Percentiles rank a stretch among this genome's conserved stretches.
These are phyloP conservation scores for Neurospora sublineolata DNA, from an alignment of 495 filamentous ascomycete species.

Conservation along the genomic window DNA sequence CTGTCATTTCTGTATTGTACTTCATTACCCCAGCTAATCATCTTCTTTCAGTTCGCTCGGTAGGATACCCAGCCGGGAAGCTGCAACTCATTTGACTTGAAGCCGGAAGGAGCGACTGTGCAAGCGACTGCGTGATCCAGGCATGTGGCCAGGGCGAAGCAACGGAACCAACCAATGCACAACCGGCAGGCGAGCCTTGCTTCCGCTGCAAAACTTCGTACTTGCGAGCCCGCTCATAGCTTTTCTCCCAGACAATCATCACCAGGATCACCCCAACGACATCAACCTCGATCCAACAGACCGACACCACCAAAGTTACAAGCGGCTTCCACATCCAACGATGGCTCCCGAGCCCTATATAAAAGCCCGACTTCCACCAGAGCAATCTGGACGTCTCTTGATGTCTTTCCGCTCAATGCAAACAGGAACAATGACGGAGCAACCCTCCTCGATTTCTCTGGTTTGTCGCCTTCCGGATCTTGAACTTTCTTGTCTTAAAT, in stretches of 20 bases:
- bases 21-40: too few relatives aligned
- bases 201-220: too few relatives aligned
- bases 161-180: too few relatives aligned
- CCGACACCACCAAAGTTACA: not conserved
- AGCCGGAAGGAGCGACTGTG: not conserved
- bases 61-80: too few relatives aligned
- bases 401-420: not conserved
- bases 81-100: too few relatives aligned
- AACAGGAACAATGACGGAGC: not conserved
- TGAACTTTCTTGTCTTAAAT: not conserved
- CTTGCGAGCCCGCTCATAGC: not conserved
- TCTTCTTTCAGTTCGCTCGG: not conserved
- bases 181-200: too few relatives aligned
- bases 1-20: not conserved
- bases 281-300: not conserved
- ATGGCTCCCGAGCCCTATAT: not conserved
- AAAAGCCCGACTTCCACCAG: not conserved
- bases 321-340: not conserved
- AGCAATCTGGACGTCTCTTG: not conserved
- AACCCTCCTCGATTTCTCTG: not conserved
- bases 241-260: not conserved
- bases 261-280: not conserved
- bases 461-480: not conserved
- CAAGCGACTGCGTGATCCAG: not conserved
- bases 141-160: not conserved